phyloP scores from a whole-genome alignment of 495 filamentous ascomycete species.

The Neurospora cerealis region DNA sequence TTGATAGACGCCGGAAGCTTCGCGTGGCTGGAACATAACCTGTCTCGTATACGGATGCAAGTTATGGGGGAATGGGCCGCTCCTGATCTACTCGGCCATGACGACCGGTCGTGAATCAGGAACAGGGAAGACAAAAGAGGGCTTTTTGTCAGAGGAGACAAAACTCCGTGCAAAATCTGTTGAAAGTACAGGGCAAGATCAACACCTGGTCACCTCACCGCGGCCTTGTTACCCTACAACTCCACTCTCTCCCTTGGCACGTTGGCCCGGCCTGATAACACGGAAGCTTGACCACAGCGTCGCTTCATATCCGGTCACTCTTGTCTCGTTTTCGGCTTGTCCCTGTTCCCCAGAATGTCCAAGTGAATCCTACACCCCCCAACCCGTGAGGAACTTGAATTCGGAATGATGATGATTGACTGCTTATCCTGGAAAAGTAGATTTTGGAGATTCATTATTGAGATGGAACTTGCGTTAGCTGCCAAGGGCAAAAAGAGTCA shows the following conservation, averaged over 20 bases:
- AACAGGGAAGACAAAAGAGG: background rate
- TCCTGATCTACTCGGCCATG: background rate
- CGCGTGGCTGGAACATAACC: background rate
- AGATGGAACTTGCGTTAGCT: background rate
- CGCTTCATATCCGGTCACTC: background rate
- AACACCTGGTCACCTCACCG: constrained; percentile 7
- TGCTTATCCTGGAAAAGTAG: background rate
- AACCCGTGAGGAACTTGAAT: background rate
- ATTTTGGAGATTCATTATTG: background rate
- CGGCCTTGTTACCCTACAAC: constrained; percentile 12
- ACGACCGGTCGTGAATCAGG: background rate
- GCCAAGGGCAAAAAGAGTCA: background rate
- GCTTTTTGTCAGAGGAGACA: background rate
- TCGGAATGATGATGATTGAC: background rate
- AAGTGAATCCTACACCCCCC: background rate
- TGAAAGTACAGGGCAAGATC: background rate
- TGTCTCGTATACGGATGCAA: background rate
- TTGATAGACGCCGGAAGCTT: background rate
- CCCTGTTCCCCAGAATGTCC: background rate
- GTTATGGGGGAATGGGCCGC: background rate
- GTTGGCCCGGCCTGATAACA: constrained; percentile 4
- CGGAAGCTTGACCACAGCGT: background rate
- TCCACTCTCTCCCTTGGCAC: constrained; percentile 1
- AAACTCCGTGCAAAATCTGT: background rate
- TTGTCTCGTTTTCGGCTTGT: background rate